These are phyloP conservation scores for Aaosphaeria pasadenensis DNA, from an alignment of 2,329 filamentous ascomycete species.

Conservation along the genomic window DNA sequence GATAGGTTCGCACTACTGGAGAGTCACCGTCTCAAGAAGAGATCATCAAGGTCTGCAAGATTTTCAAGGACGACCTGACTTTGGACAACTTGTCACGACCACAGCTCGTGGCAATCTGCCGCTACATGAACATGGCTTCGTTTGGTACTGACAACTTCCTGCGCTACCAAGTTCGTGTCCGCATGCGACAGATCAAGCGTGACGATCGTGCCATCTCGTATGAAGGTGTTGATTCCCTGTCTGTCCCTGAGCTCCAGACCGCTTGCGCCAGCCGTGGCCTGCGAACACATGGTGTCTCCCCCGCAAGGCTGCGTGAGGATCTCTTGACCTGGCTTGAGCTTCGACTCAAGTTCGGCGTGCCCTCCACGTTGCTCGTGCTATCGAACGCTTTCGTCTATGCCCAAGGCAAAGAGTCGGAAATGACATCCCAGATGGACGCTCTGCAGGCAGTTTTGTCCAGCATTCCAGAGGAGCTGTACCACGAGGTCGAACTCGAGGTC, in stretches of 20 bases:
- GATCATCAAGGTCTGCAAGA: constrained; percentile 98
- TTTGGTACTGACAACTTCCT: constrained; percentile 98
- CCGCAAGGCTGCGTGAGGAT: constrained; percentile 82
- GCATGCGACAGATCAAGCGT: constrained; percentile 98
- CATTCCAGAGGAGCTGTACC: constrained; percentile 97
- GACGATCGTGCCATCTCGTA: constrained; percentile 93
- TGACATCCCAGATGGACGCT: constrained; percentile 86
- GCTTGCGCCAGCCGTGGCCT: constrained; percentile 91
- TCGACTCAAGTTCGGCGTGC: constrained; percentile 89
- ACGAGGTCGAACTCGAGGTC: constrained; percentile 98
- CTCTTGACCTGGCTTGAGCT: constrained; percentile 93
- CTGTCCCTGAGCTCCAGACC: constrained; percentile 88
- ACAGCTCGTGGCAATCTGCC: constrained; percentile 95
- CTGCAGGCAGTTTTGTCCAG: constrained; percentile 88
- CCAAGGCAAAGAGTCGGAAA: constrained; percentile 78
- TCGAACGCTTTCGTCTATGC: constrained; percentile 98
- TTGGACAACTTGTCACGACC: constrained; percentile 95
- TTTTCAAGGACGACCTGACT: constrained; percentile 96
- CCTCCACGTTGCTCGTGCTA: constrained; percentile 89
- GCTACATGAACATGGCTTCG: constrained; percentile 96
- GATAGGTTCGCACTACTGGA: constrained; percentile 67
- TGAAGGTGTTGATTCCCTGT: constrained; percentile 89
- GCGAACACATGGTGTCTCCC: constrained; percentile 87
- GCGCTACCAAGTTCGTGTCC: constrained; percentile 92
- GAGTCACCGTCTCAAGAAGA: constrained; percentile 85